Evolutionary conservation across 495 filamentous ascomycete genomes (phyloP), one percentile per base, ranked within the genome.

Genomic region (Xylaria flabelliformis): DNA sequence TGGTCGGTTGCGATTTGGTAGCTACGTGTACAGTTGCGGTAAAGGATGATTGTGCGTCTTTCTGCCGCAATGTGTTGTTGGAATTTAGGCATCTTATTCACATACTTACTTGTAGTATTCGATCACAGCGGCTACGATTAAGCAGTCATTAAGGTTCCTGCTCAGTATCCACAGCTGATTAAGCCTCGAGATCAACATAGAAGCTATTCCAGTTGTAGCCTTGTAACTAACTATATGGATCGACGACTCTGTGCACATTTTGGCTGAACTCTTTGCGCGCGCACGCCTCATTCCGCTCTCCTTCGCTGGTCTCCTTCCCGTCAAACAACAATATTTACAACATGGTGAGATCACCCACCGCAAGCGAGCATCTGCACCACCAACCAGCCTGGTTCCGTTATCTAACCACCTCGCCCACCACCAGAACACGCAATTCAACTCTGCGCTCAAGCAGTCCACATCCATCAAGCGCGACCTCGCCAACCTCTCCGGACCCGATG

Each of bases 351-450:
- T 34, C 36, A 10, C 36, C 61, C 61, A 17, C 36, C 39, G 6
- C 53, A 26, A 6, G 51, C 53, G 51, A 56, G 10, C 51, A 4
- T 5, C 8, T 24, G 4, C 21, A 12, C 9, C 10, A 26, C 51
- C 53, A 15, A 26, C 51, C 53, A 15, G 4, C 26, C 24, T 7
- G 13, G 24, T 56, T 4, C 53, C 53, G 12, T 0, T 8, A 17
- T 56, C 53, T 56, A 56, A 56, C 70, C 24, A 6, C n/a, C 6
- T 17, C n/a, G 21, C 12, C 24, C n/a, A 44, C 44, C 8, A 12
- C 1, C 26, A 88, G 95, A 97, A 97, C 81, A 93, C 93, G 19
- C 88, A 95, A 72, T 98, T 97, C 88, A 98, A 98, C 82, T 95
- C 94, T 21, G 95, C 96, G 41, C 89, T 97, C 39, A 97, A 97